Percentiles rank a stretch among this genome's conserved stretches.
Evolutionary conservation across 2,329 filamentous ascomycete genomes (phyloP).

Genomic region (Cadophora sp.): DNA sequence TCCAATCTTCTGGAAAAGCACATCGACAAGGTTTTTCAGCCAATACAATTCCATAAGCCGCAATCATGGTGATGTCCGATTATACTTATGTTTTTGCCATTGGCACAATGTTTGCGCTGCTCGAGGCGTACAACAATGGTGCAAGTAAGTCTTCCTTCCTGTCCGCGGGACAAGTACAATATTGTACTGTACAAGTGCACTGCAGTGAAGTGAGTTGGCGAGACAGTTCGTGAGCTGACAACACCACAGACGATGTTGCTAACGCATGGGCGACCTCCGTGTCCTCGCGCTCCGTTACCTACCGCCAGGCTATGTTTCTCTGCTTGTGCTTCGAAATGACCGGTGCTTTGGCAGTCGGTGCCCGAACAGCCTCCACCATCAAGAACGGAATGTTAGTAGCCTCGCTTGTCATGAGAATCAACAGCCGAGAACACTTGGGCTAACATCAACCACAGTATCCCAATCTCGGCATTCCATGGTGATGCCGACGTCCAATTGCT

Average conservation of each 20-base stretch:
- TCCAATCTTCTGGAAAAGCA: constrained; percentile 7
- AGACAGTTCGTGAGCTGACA: no score
- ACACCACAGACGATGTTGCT: constrained; percentile 74
- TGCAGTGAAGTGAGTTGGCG: no score
- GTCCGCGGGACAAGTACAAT: not conserved
- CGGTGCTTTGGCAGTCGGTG: constrained; percentile 71
- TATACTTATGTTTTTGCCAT: constrained; percentile 65
- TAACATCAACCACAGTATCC: constrained; percentile 58
- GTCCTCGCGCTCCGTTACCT: constrained; percentile 77
- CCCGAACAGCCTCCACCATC: constrained; percentile 77
- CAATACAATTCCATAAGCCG: constrained; percentile 8
- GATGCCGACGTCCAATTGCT: constrained; percentile 73
- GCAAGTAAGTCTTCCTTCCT: constrained; percentile 36
- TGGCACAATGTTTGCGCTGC: constrained; percentile 61
- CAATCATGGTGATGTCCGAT: constrained; percentile 48
- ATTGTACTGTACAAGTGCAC: no score
- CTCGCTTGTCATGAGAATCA: not conserved
- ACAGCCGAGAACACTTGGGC: not conserved
- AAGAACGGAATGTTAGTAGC: constrained; percentile 63
- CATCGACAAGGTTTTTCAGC: constrained; percentile 7
- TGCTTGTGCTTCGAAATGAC: constrained; percentile 72
- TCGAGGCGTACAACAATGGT: constrained; percentile 68
- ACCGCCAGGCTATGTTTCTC: constrained; percentile 72
- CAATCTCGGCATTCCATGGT: constrained; percentile 60
- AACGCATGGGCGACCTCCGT: constrained; percentile 85